Evolutionary conservation across 805 yeast species (phyloP).

Genomic region (Zygosaccharomyces gambellarensis): DNA sequence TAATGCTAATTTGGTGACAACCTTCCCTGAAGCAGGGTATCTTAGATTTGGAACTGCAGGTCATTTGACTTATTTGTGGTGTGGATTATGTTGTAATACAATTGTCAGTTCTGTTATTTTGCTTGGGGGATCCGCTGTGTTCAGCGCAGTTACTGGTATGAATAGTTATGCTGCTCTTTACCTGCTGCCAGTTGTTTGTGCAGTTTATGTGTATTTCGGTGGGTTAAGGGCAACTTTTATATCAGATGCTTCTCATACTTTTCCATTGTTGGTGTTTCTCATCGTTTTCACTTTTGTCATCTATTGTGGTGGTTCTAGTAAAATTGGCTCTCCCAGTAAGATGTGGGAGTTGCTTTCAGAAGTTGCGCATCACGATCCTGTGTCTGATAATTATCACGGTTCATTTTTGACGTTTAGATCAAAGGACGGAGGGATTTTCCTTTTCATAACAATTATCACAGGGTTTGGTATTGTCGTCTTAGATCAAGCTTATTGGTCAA

Average conservation of each 20-base stretch:
- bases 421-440: slow-evolving; percentile 31
- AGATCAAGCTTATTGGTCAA: slow-evolving; percentile 40
- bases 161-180: slow-evolving; percentile 43
- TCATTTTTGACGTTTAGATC: slow-evolving; percentile 38
- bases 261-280: slow-evolving; percentile 40
- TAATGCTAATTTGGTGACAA: slow-evolving; percentile 37
- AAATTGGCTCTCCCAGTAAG: slow-evolving; percentile 42
- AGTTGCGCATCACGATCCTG: slow-evolving; percentile 33
- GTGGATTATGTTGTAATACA: slow-evolving; percentile 40
- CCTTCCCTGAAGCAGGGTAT: slow-evolving; percentile 40
- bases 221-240: slow-evolving; percentile 51
- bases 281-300: slow-evolving; percentile 35
- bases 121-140: slow-evolving; percentile 43
- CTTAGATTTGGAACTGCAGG: slow-evolving; percentile 40
- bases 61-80: slow-evolving; percentile 37
- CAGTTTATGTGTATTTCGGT: slow-evolving; percentile 47
- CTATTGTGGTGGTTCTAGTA: slow-evolving; percentile 33
- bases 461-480: slow-evolving; percentile 38
- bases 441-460: slow-evolving; percentile 33
- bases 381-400: slow-evolving; percentile 35
- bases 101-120: slow-evolving; percentile 40
- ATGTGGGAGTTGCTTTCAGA: slow-evolving; percentile 42
- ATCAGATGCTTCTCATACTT: slow-evolving; percentile 49
- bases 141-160: slow-evolving; percentile 42
- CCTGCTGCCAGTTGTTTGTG: slow-evolving; percentile 45